Conservation (phyloP, 2,329 filamentous ascomycete species). For the Diaporthe australafricana region DNA sequence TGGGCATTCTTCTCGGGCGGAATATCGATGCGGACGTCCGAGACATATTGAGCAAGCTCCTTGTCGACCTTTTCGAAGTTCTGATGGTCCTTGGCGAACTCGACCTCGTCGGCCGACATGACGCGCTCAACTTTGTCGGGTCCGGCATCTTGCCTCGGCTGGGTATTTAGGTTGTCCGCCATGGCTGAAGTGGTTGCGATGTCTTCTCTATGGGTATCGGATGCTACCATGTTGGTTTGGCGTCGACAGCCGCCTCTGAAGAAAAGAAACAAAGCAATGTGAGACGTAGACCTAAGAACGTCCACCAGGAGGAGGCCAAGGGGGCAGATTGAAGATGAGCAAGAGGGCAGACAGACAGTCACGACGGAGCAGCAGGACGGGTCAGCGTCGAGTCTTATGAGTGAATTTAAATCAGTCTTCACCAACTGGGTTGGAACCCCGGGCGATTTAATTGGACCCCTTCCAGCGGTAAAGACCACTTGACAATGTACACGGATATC, state of each 20-base stretch:
- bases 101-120: slow-evolving; percentile 48
- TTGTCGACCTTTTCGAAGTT: slow-evolving; percentile 68
- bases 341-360: not conserved
- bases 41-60: slow-evolving; percentile 78
- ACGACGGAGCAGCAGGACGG: not conserved
- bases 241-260: not conserved
- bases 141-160: not conserved
- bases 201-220: not conserved
- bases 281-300: not conserved
- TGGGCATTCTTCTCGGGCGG: slow-evolving; percentile 68
- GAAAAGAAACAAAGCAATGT: not conserved
- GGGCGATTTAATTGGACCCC: slow-evolving; percentile 19
- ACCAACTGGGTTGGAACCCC: slow-evolving; percentile 2
- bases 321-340: not conserved
- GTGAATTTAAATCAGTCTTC: not conserved
- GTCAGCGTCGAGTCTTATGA: slow-evolving; percentile 2
- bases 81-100: slow-evolving; percentile 54
- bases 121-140: slow-evolving; percentile 35
- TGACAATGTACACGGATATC: slow-evolving; percentile 8
- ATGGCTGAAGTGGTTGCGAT: slow-evolving; percentile 10
- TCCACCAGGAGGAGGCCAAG: not conserved
- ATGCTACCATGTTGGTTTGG: not conserved
- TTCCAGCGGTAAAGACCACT: slow-evolving; percentile 1
- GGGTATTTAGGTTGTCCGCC: not conserved
- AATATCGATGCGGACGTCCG: slow-evolving; percentile 66